Evolutionary conservation across 2,329 filamentous ascomycete genomes (phyloP), one percentile per base, ranked within the genome.

Genomic region (Lachnellula cervina): DNA sequence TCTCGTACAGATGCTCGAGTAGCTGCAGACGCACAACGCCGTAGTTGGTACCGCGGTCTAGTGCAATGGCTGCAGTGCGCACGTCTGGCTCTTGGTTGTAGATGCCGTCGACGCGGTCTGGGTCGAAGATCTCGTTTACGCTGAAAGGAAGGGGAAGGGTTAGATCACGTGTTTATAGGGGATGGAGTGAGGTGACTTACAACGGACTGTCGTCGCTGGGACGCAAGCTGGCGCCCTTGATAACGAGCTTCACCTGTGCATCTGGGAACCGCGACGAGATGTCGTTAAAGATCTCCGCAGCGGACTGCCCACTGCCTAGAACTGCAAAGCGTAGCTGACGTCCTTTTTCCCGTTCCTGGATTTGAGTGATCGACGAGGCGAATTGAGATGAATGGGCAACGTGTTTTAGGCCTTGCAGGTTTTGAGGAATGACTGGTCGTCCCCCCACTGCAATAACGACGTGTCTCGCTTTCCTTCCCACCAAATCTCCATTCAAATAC

Each of bases 171-270:
- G 25, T 43, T 49, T 32, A 46, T 47, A 40, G 34, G 8, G 49
- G 42, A n/a, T 25, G 11, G 25, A 34, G 52, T 25, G 21, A 32
- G 1, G 11, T 34, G 17, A 80, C 88, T 77, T 77, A 92, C 89
- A 97, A 97, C 17, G 93, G 94, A 52, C 90, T 96, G 71, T 97
- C 94, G 69, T 99, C 93, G 68, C 90, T 96, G 1, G 93, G 93
- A 64, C 88, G 85, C 58, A 99, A 74, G 55, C 93, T 91, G 60
- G 90, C 83, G 43, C 87, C 86, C 64, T 90, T 86, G 78, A 96
- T 93, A 57, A 97, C 76, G 55, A 99, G 74, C 37, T 78, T 82
- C 0, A 91, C 92, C 64, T 82, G 80, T 28, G 88, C 84, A 69
- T 93, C 91, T 40, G 91, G 91, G 70, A 95, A 97, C 47, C 89